A percentile compares a stretch with the other conserved stretches of the same genome.
Conservation (phyloP, 1,139 yeast genomes). For the Sugiyamaella pinicola region DNA sequence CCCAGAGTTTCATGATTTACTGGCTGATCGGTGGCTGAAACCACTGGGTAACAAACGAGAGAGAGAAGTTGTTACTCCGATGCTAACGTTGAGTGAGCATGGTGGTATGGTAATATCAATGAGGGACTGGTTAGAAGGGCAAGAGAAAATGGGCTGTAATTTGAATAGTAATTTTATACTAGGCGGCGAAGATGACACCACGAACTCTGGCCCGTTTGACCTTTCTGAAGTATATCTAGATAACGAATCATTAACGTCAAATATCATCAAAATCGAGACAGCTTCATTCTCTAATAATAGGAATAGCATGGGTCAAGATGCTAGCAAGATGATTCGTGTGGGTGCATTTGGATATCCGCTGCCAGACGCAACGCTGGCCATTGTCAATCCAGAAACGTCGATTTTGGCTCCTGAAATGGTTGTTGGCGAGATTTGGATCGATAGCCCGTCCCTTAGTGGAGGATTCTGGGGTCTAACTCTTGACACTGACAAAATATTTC, state of each 20-base stretch:
- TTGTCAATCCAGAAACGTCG: constrained; percentile 89
- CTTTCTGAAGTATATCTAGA: constrained; percentile 77
- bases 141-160: constrained; percentile 56
- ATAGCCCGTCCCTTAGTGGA: constrained; percentile 83
- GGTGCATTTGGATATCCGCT: constrained; percentile 94
- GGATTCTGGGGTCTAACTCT: constrained; percentile 77
- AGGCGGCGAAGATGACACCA: constrained; percentile 28
- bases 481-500: constrained; percentile 77
- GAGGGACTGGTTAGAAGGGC: constrained; percentile 78
- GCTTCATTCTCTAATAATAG: constrained; percentile 60
- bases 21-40: constrained; percentile 87
- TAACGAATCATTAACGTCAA: constrained; percentile 76
- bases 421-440: constrained; percentile 98
- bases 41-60: constrained; percentile 87
- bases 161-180: constrained; percentile 13
- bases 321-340: constrained; percentile 59
- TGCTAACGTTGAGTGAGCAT: constrained; percentile 85
- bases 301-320: constrained; percentile 44
- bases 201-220: constrained; percentile 49
- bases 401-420: constrained; percentile 67
- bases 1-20: constrained; percentile 87
- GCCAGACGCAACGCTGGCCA: constrained; percentile 90
- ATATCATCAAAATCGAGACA: constrained; percentile 70
- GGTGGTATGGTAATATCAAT: constrained; percentile 95
- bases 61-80: constrained; percentile 80